These are phyloP conservation scores for Suhomyces anneliseae DNA, from an alignment of 1,139 yeast genomes.

Conservation along the genomic window DNA sequence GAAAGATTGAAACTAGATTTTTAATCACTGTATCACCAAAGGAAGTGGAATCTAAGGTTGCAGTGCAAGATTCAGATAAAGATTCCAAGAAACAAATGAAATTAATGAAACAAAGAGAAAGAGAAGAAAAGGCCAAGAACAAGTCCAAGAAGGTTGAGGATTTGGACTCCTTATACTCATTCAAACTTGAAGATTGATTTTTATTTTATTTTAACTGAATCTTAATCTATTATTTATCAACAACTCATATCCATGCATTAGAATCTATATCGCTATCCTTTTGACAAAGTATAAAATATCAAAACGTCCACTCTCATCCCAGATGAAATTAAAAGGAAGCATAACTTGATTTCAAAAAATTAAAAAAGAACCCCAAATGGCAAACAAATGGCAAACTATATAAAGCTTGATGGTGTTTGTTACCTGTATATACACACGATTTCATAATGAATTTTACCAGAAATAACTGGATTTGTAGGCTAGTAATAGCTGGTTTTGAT, in stretches of 20 bases:
- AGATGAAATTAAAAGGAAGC: no score
- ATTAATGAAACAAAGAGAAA: constrained; percentile 16
- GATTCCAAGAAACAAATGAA: constrained; percentile 21
- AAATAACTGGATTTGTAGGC: no score
- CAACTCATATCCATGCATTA: not conserved
- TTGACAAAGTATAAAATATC: no score
- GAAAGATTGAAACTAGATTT: constrained; percentile 25
- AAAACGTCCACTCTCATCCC: no score
- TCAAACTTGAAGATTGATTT: constrained; percentile 40
- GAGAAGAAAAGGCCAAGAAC: constrained; percentile 13
- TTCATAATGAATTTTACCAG: not conserved
- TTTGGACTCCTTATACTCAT: constrained; percentile 43
- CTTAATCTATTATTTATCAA: not conserved
- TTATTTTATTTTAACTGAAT: not conserved
- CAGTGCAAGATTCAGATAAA: constrained; percentile 15
- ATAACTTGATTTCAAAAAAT: no score
- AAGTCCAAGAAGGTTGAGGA: constrained; percentile 28
- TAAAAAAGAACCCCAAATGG: no score
- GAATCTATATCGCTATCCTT: not conserved
- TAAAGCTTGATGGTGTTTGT: not conserved
- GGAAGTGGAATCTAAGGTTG: constrained; percentile 6
- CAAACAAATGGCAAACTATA: no score
- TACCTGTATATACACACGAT: not conserved
- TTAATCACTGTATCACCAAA: constrained; percentile 16
- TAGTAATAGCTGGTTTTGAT: no score